Evolutionary conservation across 345 rosid genomes (phyloP).

Genomic region (Ceriops decandra): DNA sequence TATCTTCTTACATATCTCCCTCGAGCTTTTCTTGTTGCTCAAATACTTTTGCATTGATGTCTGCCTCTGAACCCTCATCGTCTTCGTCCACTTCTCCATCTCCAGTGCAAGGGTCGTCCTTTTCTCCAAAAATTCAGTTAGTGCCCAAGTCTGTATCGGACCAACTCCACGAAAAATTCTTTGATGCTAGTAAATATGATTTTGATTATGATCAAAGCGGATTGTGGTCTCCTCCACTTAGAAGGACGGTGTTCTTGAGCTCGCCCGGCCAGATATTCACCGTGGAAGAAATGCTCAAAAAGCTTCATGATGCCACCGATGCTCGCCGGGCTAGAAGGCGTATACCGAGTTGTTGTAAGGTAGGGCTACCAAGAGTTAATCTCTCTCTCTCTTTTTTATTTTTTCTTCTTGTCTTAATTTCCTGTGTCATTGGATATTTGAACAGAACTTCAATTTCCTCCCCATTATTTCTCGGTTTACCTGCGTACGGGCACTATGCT

Average conservation of each 20-base stretch:
- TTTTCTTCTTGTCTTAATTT: no score
- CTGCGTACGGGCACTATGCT: no score
- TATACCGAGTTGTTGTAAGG: constrained; percentile 17
- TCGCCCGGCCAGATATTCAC: constrained; percentile 54
- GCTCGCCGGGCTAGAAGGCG: constrained; percentile 27
- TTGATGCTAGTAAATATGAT: constrained; percentile 52
- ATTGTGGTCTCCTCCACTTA: constrained; percentile 77
- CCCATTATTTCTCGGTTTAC: no score
- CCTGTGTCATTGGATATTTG: no score
- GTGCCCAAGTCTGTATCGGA: constrained; percentile 65
- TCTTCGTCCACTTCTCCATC: constrained; percentile 26
- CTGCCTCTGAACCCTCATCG: constrained; percentile 28
- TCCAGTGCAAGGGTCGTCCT: not conserved
- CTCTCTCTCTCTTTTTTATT: no score
- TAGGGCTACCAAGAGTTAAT: constrained; percentile 1
- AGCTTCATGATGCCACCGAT: constrained; percentile 34
- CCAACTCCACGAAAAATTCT: constrained; percentile 53
- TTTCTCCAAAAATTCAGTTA: constrained; percentile 35
- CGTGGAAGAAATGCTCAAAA: constrained; percentile 49
- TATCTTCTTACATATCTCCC: not conserved
- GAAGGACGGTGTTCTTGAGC: constrained; percentile 50
- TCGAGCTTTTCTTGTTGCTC: not conserved
- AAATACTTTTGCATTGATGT: not conserved
- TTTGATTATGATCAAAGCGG: constrained; percentile 60
- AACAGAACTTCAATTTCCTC: no score